Base-by-base conservation (phyloP, 176 grass and related monocot genomes). In the Juncus effusus region DNA sequence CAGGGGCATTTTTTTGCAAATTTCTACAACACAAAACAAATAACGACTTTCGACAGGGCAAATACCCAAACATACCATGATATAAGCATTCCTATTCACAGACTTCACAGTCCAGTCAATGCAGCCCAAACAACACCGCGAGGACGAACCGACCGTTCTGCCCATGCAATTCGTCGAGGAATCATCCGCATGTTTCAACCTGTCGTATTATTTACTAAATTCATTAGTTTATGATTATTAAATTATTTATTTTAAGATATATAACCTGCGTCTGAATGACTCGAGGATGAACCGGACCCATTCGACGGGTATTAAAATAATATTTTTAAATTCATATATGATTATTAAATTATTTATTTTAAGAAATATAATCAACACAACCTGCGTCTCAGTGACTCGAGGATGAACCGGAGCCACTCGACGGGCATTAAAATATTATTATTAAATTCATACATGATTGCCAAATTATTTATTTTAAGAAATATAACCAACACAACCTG, bases 221-320 rank as follows among this genome's bases (percentile, higher is more conserved):
- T 28, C 19, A 28, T 28, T n/a, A n/a, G n/a, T n/a, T 1, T 28
- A 28, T 28, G 19, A 28, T 28, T 28, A 28, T 28, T 28, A 28
- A 28, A 28, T 28, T 1, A 28, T 28, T 28, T 28, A 0, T 28
- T 28, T 28, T 28, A 28, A 28, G 19, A 28, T 1, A 28, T 28
- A 28, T 28, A 28, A 28, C 72, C 87, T 97, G 59, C 93, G 84
- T 13, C 93, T 77, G 37, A 97, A 76, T 10, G 82, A 88, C 79
- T 97, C 93, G 45, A 97, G 77, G 81, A 97, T 92, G 71, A 97
- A 97, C 16, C 93, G 74, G 50, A 97, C 63, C 88, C 88, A 97
- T 1, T 28, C 19, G 19, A 28, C 1, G 19, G 19, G 1, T 28
- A 28, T 28, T 28, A 28, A 28, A 28, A 28, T 28, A 28, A 28